Conservation (phyloP, 2,329 filamentous ascomycete genomes). For the Ceratocystis eucalypticola region DNA sequence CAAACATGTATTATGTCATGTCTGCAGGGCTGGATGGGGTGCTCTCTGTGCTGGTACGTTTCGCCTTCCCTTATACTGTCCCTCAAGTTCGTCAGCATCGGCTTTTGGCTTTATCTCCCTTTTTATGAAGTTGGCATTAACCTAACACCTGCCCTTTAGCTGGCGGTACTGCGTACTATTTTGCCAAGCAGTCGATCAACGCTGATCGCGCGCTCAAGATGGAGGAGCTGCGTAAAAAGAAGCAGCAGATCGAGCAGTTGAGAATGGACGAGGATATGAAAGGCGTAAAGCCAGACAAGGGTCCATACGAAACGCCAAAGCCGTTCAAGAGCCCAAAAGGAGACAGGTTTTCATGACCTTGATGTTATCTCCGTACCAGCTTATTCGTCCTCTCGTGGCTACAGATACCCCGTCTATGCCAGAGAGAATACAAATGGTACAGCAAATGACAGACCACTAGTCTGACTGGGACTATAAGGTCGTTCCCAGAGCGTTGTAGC, state of each 20-base stretch:
- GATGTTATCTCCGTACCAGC: not conserved
- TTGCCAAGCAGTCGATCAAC: slow-evolving; percentile 90
- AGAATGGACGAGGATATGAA: slow-evolving; percentile 6
- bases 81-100: not conserved
- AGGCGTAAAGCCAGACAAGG: slow-evolving; percentile 27
- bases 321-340: slow-evolving; percentile 71
- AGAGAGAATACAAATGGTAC: not conserved
- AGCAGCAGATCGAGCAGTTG: slow-evolving; percentile 33
- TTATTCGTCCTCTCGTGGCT: not conserved
- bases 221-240: slow-evolving; percentile 52
- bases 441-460: not conserved
- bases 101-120: too few species aligned
- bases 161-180: slow-evolving; percentile 85
- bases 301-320: slow-evolving; percentile 59
- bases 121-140: not conserved
- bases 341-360: slow-evolving; percentile 60
- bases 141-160: slow-evolving; percentile 37
- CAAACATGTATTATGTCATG: not conserved
- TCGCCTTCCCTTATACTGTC: not conserved
- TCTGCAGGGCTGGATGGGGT: slow-evolving; percentile 73
- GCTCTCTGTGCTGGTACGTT: slow-evolving; percentile 65
- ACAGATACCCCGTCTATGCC: too few species aligned
- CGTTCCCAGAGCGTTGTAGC: not conserved
- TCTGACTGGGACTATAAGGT: not conserved
- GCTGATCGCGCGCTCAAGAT: slow-evolving; percentile 65